These are phyloP conservation scores for Eimeria necatrix DNA, from an alignment of 169 alveolate species.

Conservation along the genomic window DNA sequence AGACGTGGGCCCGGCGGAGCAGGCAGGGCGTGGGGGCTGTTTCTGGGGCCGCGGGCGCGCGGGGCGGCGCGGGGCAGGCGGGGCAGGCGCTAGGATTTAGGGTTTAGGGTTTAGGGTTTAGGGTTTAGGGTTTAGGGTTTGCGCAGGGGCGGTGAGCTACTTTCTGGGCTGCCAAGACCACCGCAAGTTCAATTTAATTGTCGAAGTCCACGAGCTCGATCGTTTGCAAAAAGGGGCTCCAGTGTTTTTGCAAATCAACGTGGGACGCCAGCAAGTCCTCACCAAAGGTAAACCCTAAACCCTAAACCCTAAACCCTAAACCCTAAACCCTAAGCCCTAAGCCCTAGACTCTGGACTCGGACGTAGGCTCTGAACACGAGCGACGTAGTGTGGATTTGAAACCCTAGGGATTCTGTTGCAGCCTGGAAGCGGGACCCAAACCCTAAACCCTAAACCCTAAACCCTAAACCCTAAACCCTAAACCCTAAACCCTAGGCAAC, in stretches of 20 bases:
- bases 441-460: neutral
- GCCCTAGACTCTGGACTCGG: too few relatives aligned
- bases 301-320: too few relatives aligned
- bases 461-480: constrained; percentile 4
- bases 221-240: constrained; percentile 69
- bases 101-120: constrained; percentile 2
- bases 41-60: too few relatives aligned
- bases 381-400: too few relatives aligned
- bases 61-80: too few relatives aligned
- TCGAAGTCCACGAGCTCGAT: constrained; percentile 85
- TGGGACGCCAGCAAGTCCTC: constrained; percentile 82
- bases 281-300: constrained; percentile 78
- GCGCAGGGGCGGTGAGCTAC: neutral
- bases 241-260: constrained; percentile 82
- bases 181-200: constrained; percentile 85
- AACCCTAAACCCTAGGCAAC: constrained; percentile 16
- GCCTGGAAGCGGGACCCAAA: neutral
- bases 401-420: neutral
- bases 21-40: too few relatives aligned
- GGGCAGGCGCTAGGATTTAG: neutral
- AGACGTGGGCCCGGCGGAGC: too few relatives aligned
- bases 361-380: too few relatives aligned
- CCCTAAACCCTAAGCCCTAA: too few relatives aligned
- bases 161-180: constrained; percentile 83
- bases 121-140: constrained; percentile 4